Evolutionary conservation across 805 yeast species (phyloP).

Genomic region (Ogataea siamensis): DNA sequence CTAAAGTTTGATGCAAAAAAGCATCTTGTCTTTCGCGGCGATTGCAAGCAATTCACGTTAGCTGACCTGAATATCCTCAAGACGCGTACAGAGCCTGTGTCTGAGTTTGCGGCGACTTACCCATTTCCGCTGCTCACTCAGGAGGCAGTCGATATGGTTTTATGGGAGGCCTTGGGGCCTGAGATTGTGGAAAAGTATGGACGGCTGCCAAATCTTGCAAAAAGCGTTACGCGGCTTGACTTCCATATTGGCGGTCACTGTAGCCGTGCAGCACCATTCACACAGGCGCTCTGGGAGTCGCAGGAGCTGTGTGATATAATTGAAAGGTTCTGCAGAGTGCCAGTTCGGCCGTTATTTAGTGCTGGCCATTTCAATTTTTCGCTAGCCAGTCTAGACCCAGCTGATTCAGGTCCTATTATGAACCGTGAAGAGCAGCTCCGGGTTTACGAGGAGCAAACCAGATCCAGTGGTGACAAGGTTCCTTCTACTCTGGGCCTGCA

Average conservation of each 20-base stretch:
- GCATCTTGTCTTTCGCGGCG: conserved; percentile 38
- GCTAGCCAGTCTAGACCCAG: conserved; percentile 30
- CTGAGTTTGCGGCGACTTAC: conserved; percentile 47
- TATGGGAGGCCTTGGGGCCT: conserved; percentile 47
- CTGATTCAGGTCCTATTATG: too few species aligned
- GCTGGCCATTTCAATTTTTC: conserved; percentile 50
- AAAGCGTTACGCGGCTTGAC: conserved; percentile 37
- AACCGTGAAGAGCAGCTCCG: conserved; percentile 8
- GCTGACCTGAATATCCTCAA: conserved; percentile 36
- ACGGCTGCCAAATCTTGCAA: conserved; percentile 35
- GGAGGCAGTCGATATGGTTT: conserved; percentile 55
- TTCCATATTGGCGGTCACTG: conserved; percentile 48
- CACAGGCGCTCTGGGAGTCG: conserved; percentile 48
- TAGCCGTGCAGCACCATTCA: conserved; percentile 41
- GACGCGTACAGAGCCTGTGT: conserved; percentile 30
- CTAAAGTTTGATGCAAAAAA: conserved; percentile 37
- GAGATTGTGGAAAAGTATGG: conserved; percentile 42
- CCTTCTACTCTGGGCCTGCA: conserved; percentile 51
- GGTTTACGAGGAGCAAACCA: conserved; percentile 17
- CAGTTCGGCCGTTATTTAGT: conserved; percentile 44
- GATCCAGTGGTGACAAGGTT: conserved; percentile 34
- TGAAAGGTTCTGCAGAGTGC: conserved; percentile 48
- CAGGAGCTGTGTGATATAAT: conserved; percentile 50
- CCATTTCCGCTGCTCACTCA: conserved; percentile 59
- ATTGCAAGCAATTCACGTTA: conserved; percentile 37